Evolutionary conservation across 257 asterid genomes (phyloP), one percentile per base, ranked within the genome.

Genomic region (Paulownia fortunei): DNA sequence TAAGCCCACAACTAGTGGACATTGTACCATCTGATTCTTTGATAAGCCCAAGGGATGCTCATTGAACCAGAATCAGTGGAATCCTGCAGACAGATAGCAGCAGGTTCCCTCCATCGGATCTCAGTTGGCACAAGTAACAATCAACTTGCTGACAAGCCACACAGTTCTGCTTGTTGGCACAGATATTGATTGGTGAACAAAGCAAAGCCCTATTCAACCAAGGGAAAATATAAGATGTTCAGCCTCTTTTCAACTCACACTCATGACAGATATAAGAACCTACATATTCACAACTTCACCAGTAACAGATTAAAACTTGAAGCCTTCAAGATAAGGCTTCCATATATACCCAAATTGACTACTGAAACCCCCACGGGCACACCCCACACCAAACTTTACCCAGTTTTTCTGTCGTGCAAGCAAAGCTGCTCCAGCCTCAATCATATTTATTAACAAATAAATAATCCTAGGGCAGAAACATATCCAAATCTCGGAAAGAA

Each of bases 1-100:
- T 52, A 69, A 73, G 64, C 36, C 67, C 74, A 59, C 24, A 73
- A 66, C 62, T 19, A 69, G 83, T 70, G 79, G 83, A 46, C 72
- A 52, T 9, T 19, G 10, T 26, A 10, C 42, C 55, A 24, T 39
- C 34, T 65, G 74, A 66, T 71, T 60, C 77, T 72, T 32, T 27
- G 78, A 27, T 41, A 52, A 47, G 26, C 59, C 84, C 67, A 78
- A 78, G 52, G 63, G 76, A 37, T 52, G 39, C 68, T 39, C 34
- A 52, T 18, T 47, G 0, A 60, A 62, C 55, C 42, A 82, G 30
- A 51, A 51, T 8, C 66, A 9, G 10, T 23, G 23, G 37, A 4
- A 18, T 16, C 32, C n/a, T n/a, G n/a, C n/a, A 67, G 36, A 63
- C 55, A 47, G 32, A 36, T 51, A 46, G 11, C 42, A 76, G 34